Percentiles rank a stretch among this genome's conserved stretches.
Conservation (phyloP, 768 basidiomycete genomes). For the Xerocomus brunneocitrinus region DNA sequence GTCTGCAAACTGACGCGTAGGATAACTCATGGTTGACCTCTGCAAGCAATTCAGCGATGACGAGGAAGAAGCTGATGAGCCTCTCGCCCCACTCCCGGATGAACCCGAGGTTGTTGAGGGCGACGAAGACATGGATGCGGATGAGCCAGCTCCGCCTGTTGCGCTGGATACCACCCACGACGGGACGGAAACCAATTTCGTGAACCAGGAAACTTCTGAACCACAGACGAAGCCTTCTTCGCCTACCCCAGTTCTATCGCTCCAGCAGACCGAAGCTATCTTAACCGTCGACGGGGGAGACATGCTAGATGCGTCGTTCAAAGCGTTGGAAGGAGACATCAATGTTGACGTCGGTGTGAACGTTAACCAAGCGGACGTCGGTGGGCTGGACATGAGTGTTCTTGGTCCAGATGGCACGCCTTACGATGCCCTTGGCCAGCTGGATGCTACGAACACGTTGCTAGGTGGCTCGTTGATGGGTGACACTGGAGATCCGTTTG, state of each 20-base stretch:
- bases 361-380: constrained; percentile 32
- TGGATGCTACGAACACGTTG: constrained; percentile 49
- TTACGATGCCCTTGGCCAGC: constrained; percentile 55
- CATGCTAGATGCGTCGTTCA: constrained; percentile 52
- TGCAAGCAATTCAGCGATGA: constrained; percentile 84
- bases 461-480: constrained; percentile 62
- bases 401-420: constrained; percentile 63
- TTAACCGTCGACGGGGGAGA: constrained; percentile 37
- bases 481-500: constrained; percentile 58
- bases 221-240: constrained; percentile 58
- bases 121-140: constrained; percentile 73
- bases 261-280: constrained; percentile 43
- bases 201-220: constrained; percentile 39
- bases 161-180: constrained; percentile 39
- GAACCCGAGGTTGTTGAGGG: constrained; percentile 73
- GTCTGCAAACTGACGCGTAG: constrained; percentile 14
- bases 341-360: constrained; percentile 32
- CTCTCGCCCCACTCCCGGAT: constrained; percentile 72
- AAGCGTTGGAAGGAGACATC: constrained; percentile 47
- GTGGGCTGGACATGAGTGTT: constrained; percentile 57
- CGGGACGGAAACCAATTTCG: constrained; percentile 33
- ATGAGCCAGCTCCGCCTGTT: constrained; percentile 45
- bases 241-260: constrained; percentile 60
- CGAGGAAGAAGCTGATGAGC: constrained; percentile 74
- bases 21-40: constrained; percentile 1